Base-by-base conservation (phyloP, 495 filamentous ascomycete genomes). In the Cairneyella variabilis region DNA sequence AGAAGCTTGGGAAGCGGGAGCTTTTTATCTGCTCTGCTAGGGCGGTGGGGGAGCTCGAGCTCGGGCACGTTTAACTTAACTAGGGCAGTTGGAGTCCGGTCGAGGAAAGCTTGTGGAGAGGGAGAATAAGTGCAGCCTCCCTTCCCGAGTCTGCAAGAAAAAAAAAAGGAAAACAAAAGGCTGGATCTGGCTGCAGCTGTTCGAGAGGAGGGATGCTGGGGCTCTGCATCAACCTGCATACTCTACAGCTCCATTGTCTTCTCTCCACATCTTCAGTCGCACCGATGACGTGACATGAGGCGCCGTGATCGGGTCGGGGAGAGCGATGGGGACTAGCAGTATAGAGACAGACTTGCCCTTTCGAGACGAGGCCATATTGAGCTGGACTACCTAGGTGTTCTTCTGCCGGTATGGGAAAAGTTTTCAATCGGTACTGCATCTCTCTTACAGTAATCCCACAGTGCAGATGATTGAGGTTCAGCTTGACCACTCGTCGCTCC, bases 21-120 rank as follows among this genome's bases (percentile, higher is more conserved):
- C 48, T 51, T 57, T 47, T 52, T 51, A 45, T 54, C 40, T 52
- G 21, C 36, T 20, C 30, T 37, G 45, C 26, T 22, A 32, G 28
- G 7, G 28, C 38, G 30, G 51, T 45, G 41, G 51, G 40, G 51
- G 51, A 54, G 51, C 51, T 54, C 32, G 28, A 22, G 21, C 9
- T 21, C 40, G 11, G 9, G 6, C 8, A 21, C 5, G n/a, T n/a
- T n/a, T n/a, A n/a, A n/a, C n/a, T n/a, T n/a, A n/a, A n/a, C n/a
- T n/a, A n/a, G n/a, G n/a, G n/a, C n/a, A n/a, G n/a, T n/a, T n/a
- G n/a, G n/a, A 40, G 37, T 18, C 23, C 10, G 11, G 43, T 14
- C n/a, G 43, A 25, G 20, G 26, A 12, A 9, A 10, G 27, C 22
- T 3, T 14, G 14, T 32, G 28, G 6, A 14, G 14, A 14, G 28